Conservation (phyloP, 768 basidiomycete genomes). For the Porphyrellus cyaneotinctus region DNA sequence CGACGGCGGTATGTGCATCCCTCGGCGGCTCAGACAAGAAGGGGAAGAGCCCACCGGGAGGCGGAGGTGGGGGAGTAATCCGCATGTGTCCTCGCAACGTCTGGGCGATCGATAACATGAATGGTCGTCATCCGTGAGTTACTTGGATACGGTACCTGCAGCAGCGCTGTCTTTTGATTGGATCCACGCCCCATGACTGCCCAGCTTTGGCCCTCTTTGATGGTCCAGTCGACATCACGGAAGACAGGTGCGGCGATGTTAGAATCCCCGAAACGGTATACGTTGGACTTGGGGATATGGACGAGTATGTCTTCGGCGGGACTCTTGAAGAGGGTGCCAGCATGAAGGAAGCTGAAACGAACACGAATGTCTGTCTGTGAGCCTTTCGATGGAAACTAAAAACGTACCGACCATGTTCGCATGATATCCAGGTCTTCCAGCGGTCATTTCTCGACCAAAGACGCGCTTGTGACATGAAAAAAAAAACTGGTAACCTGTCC, state of each 20-base stretch:
- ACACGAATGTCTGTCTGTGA: background rate
- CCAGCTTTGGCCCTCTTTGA: constrained; percentile 66
- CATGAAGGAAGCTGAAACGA: background rate
- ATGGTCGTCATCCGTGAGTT: background rate
- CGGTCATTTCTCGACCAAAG: background rate
- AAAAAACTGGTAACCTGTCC: background rate
- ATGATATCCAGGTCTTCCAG: background rate
- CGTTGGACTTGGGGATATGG: constrained; percentile 44
- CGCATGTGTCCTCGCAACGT: constrained; percentile 69
- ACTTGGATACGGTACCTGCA: constrained; percentile 48
- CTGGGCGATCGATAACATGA: constrained; percentile 32
- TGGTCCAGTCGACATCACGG: constrained; percentile 53
- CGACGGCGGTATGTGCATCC: constrained; percentile 49
- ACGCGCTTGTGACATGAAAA: constrained; percentile 4
- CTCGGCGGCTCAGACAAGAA: constrained; percentile 44
- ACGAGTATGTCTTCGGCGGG: constrained; percentile 23
- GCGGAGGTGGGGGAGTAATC: constrained; percentile 56
- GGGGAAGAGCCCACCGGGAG: constrained; percentile 75
- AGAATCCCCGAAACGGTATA: constrained; percentile 59
- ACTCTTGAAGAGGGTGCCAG: background rate
- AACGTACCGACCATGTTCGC: background rate
- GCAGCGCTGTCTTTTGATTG: constrained; percentile 55
- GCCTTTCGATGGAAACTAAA: too few species aligned
- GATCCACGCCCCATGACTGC: constrained; percentile 66
- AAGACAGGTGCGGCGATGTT: constrained; percentile 46